Evolutionary conservation across 2,329 filamentous ascomycete species (phyloP).

Genomic region (Microascus cirrosus): DNA sequence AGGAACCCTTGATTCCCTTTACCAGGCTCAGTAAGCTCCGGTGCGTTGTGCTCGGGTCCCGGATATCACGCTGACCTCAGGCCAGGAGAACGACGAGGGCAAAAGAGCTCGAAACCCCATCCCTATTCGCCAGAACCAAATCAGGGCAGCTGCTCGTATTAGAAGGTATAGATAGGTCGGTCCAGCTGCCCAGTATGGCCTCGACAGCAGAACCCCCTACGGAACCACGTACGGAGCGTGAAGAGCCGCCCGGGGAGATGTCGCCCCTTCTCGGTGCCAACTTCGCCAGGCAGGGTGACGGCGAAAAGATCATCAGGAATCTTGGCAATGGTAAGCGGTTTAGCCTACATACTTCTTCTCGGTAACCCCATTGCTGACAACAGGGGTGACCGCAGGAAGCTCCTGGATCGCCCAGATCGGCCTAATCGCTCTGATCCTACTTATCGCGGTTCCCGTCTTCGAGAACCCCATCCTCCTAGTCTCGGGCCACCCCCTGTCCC

Average conservation of each 20-base stretch:
- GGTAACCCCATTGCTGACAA: neutral
- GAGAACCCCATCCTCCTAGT: constrained; percentile 65
- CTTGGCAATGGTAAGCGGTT: constrained; percentile 56
- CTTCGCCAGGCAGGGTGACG: constrained; percentile 59
- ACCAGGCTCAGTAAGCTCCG: neutral
- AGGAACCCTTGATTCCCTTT: neutral
- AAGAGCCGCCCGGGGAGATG: constrained; percentile 19
- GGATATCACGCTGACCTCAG: neutral
- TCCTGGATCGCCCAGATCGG: constrained; percentile 72
- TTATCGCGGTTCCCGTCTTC: constrained; percentile 72
- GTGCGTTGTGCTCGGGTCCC: neutral
- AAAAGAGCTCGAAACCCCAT: neutral
- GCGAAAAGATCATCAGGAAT: constrained; percentile 56
- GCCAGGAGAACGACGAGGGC: neutral
- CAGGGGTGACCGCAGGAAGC: constrained; percentile 47
- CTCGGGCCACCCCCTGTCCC: constrained; percentile 72
- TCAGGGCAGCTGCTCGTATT: neutral
- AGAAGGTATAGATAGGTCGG: neutral
- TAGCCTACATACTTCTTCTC: neutral
- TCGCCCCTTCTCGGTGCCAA: constrained; percentile 32
- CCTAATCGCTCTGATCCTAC: constrained; percentile 60
- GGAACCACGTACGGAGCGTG: constrained; percentile 6
- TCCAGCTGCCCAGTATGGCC: neutral
- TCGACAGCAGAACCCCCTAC: neutral
- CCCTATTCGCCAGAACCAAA: neutral